Evolutionary conservation across 257 asterid species (phyloP), one percentile per base, ranked within the genome.

Genomic region (Nicotiana noctiflora): DNA sequence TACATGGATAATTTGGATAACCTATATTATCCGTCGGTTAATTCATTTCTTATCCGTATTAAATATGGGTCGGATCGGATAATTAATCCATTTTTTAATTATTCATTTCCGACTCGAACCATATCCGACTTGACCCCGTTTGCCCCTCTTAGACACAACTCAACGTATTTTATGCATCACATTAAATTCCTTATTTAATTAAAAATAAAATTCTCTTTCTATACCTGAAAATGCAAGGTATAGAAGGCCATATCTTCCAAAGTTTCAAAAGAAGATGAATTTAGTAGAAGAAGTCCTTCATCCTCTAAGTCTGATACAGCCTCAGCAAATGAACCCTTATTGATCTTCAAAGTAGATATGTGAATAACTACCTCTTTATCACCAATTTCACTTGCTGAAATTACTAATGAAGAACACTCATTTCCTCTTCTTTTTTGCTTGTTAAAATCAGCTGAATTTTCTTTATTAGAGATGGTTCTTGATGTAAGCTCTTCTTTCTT

Each of bases 171-270:
- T 32, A 5, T 32, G 37, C 37, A 5, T 32, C 37, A 32, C 7
- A 0, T 32, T 32, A 32, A 32, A 32, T 32, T 32, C 37, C 37
- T 32, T 5, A 32, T 32, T 32, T 32, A 0, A 5, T 4, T 2
- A 5, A 5, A 32, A 32, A 32, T 5, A 32, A 32, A 5, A 5
- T 4, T 32, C 37, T 32, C 37, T 5, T 32, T 32, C 37, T 5
- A 72, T 72, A 82, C 82, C 79, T 82, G 64, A 55, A 82, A 81
- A 82, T 82, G 85, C 4, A 82, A 49, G 75, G 49, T 78, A 19
- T 59, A 21, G 65, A 82, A 77, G 8, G 67, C 31, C 0, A 40
- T 44, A 12, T 53, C 44, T 31, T 65, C 82, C 40, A 51, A 44
- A 3, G 82, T 76, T 6, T 56, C 46, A 67, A 77, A 67, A 56